phyloP scores from a whole-genome alignment of 495 filamentous ascomycete genomes.

The Pseudotulostoma volvatum region DNA sequence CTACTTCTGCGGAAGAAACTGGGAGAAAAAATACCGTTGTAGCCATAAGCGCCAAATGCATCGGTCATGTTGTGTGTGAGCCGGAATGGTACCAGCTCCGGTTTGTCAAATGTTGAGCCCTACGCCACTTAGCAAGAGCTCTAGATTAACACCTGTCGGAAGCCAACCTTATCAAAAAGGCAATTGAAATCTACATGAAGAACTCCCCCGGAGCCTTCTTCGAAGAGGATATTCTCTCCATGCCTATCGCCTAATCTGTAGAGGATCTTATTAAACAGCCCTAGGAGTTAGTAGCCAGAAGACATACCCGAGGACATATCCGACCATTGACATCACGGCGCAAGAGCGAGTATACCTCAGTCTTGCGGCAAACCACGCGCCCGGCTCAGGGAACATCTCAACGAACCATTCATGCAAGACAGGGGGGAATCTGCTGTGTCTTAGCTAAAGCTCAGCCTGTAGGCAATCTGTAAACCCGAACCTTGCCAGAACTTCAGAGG shows the following conservation, averaged over 20 bases:
- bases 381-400: slow-evolving; percentile 83
- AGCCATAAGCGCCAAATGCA: slow-evolving; percentile 84
- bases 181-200: slow-evolving; percentile 99
- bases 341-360: slow-evolving; percentile 81
- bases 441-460: background rate
- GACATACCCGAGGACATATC: slow-evolving; percentile 64
- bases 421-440: slow-evolving; percentile 45
- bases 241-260: slow-evolving; percentile 79
- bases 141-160: background rate
- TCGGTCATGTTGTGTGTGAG: slow-evolving; percentile 97
- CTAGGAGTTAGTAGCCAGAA: background rate
- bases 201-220: slow-evolving; percentile 84
- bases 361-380: slow-evolving; percentile 81
- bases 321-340: slow-evolving; percentile 96
- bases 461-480: slow-evolving; percentile 8
- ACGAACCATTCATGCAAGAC: slow-evolving; percentile 91
- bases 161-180: slow-evolving; percentile 74
- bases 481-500: slow-evolving; percentile 41
- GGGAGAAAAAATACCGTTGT: slow-evolving; percentile 37
- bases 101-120: slow-evolving; percentile 86
- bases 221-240: slow-evolving; percentile 91
- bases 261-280: background rate
- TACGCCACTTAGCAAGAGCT: slow-evolving; percentile 8
- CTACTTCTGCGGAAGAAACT: background rate
- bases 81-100: slow-evolving; percentile 92